These are phyloP conservation scores for Sphagnum magellanicum DNA, from an alignment of 228 moss, liverwort and hornwort genomes.

Conservation along the genomic window DNA sequence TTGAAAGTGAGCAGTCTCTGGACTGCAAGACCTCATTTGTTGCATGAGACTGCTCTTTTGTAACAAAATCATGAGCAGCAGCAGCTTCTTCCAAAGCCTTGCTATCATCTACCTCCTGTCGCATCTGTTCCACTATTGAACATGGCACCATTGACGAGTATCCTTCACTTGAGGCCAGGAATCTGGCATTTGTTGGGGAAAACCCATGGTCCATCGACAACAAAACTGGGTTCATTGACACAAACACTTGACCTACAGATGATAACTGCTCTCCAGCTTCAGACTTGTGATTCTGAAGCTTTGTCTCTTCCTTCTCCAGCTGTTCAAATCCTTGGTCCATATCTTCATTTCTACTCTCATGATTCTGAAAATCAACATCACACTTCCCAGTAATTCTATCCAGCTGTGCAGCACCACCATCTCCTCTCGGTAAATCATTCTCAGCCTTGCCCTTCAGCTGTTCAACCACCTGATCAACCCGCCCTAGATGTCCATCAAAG, in stretches of 20 bases:
- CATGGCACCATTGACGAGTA: background rate
- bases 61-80: slow-evolving; percentile 20
- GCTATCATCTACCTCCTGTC: slow-evolving; percentile 3
- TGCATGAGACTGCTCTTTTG: slow-evolving; percentile 11
- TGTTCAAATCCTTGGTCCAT: slow-evolving; percentile 20
- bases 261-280: slow-evolving; percentile 12
- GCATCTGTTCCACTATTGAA: slow-evolving; percentile 12
- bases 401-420: slow-evolving; percentile 3
- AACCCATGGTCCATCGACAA: slow-evolving; percentile 44
- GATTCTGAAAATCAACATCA: slow-evolving; percentile 2
- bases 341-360: slow-evolving; percentile 28
- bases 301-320: slow-evolving; percentile 14
- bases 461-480: slow-evolving; percentile 22
- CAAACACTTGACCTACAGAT: slow-evolving; percentile 43
- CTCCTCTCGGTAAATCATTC: slow-evolving; percentile 11
- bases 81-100: slow-evolving; percentile 20
- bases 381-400: slow-evolving; percentile 16
- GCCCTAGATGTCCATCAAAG: slow-evolving; percentile 1
- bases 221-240: slow-evolving; percentile 54
- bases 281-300: slow-evolving; percentile 13
- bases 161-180: background rate
- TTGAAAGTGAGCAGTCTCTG: slow-evolving; percentile 27
- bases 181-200: background rate
- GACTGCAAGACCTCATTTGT: slow-evolving; percentile 58
- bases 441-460: slow-evolving; percentile 10